phyloP scores from a whole-genome alignment of 225 moss, liverwort and hornwort genomes.

The Sphagnum contortum region DNA sequence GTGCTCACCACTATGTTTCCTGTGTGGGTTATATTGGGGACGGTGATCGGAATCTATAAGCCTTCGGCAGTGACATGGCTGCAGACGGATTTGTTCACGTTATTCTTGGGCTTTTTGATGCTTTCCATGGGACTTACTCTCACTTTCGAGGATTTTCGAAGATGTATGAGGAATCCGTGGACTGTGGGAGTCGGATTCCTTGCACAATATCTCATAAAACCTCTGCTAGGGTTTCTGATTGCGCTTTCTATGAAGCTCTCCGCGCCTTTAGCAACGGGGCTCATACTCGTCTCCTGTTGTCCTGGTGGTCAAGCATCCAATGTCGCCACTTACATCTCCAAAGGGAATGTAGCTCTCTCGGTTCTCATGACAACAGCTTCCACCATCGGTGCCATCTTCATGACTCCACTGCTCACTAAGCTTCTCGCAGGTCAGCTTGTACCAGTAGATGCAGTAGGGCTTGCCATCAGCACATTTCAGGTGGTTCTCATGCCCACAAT shows the following conservation, averaged over 20 bases:
- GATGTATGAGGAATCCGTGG: conserved; percentile 92
- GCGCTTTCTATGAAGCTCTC: conserved; percentile 80
- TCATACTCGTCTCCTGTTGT: conserved; percentile 92
- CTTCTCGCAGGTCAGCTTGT: conserved; percentile 89
- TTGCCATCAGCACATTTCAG: conserved; percentile 95
- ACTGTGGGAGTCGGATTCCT: conserved; percentile 97
- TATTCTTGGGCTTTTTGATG: conserved; percentile 85
- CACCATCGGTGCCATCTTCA: conserved; percentile 92
- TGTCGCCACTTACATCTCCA: conserved; percentile 97
- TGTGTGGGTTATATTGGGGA: conserved; percentile 92
- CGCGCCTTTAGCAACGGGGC: conserved; percentile 89
- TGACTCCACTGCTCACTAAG: conserved; percentile 95
- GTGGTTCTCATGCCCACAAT: conserved; percentile 90
- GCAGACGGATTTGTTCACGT: conserved; percentile 84
- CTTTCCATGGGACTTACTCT: conserved; percentile 96
- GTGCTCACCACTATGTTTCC: conserved; percentile 97
- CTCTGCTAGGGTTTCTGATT: conserved; percentile 76
- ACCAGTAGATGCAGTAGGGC: conserved; percentile 91
- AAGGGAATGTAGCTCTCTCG: conserved; percentile 97
- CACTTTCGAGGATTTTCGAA: conserved; percentile 78
- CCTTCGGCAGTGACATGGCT: conserved; percentile 96
- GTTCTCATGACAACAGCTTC: conserved; percentile 99
- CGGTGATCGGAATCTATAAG: conserved; percentile 82
- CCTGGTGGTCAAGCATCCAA: conserved; percentile 98
- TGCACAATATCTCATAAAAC: conserved; percentile 88